These are phyloP conservation scores for Adiantum capillusveneris DNA, from an alignment of 75 land plant genomes.

Conservation along the genomic window DNA sequence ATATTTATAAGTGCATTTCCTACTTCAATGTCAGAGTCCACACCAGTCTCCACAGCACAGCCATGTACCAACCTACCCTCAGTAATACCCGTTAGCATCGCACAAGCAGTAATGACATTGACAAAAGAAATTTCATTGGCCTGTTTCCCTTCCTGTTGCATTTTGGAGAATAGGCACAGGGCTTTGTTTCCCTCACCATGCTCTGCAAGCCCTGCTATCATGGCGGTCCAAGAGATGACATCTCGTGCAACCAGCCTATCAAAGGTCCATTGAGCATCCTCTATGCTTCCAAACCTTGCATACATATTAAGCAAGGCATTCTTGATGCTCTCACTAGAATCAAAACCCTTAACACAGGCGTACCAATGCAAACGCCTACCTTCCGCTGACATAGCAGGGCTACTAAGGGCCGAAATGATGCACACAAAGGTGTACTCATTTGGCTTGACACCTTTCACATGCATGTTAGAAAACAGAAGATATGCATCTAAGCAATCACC, in stretches of 20 bases:
- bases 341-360: constrained; percentile 16
- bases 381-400: constrained; percentile 19
- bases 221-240: constrained; percentile 60
- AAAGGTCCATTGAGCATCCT: constrained; percentile 16
- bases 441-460: constrained; percentile 19
- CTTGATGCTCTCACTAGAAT: constrained; percentile 17
- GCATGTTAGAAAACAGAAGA: constrained; percentile 24
- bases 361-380: constrained; percentile 26
- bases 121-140: constrained; percentile 39
- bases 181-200: constrained; percentile 36
- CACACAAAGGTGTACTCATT: constrained; percentile 39
- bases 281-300: constrained; percentile 23
- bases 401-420: constrained; percentile 39
- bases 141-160: constrained; percentile 21
- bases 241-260: constrained; percentile 20
- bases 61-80: constrained; percentile 27
- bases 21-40: constrained; percentile 15
- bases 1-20: constrained; percentile 38
- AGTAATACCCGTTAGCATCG: constrained; percentile 19
- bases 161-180: constrained; percentile 20
- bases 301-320: constrained; percentile 32
- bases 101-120: constrained; percentile 45
- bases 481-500: constrained; percentile 38
- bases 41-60: constrained; percentile 16
- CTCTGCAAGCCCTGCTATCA: constrained; percentile 53